Conservation (phyloP, 2,329 filamentous ascomycete genomes). For the Zymoseptoria passerinii region DNA sequence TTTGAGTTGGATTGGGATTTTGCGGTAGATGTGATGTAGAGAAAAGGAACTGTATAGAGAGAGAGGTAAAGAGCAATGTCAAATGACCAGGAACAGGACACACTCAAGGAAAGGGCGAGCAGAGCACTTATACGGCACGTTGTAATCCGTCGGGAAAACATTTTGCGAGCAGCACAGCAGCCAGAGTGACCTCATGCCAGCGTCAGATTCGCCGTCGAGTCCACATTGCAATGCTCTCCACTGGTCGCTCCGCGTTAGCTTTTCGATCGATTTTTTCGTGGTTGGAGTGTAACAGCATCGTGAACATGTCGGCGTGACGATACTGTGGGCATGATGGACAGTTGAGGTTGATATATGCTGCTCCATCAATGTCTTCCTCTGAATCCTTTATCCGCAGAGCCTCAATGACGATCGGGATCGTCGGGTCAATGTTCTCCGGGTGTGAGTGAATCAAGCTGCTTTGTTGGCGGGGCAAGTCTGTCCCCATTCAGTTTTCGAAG, state of each 20-base stretch:
- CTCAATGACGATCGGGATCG: background rate
- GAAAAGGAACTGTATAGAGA: too few species aligned
- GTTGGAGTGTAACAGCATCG: background rate
- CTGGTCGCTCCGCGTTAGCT: background rate
- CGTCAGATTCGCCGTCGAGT: background rate
- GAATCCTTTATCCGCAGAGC: background rate
- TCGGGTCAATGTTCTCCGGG: background rate
- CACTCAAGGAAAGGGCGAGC: background rate
- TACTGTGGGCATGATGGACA: background rate
- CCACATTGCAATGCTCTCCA: background rate
- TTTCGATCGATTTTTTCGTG: background rate
- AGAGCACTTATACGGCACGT: background rate
- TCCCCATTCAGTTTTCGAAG: background rate
- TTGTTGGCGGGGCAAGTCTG: background rate
- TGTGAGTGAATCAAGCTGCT: background rate
- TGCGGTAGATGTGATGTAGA: background rate
- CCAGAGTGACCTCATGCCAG: constrained; percentile 6
- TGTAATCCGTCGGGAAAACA: background rate
- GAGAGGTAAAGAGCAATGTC: background rate
- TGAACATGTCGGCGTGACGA: background rate
- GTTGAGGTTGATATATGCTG: background rate
- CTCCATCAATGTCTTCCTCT: background rate
- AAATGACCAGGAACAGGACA: background rate
- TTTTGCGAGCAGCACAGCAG: background rate
- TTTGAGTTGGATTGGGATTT: constrained; percentile 3